Evolutionary conservation across 2,329 filamentous ascomycete species (phyloP).

Genomic region (Penicillium sp.): DNA sequence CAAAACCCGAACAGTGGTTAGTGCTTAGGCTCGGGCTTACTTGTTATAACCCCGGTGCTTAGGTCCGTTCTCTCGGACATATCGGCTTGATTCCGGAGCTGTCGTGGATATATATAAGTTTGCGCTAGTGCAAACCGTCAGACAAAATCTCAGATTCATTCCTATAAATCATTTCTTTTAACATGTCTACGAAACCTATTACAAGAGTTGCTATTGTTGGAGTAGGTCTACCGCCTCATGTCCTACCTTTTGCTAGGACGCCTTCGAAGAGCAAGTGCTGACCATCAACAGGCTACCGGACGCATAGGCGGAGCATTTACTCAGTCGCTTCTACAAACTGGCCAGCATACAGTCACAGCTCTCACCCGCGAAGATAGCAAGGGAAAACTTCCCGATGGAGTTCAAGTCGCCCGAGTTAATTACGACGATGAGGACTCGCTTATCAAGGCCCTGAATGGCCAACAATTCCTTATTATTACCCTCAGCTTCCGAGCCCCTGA

Average conservation of each 20-base stretch:
- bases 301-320: constrained; percentile 31
- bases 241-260: neutral
- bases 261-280: neutral
- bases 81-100: neutral
- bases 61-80: too few relatives aligned
- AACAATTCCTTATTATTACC: constrained; percentile 58
- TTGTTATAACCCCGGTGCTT: neutral
- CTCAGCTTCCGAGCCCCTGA: constrained; percentile 42
- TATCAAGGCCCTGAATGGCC: constrained; percentile 50
- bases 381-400: constrained; percentile 43
- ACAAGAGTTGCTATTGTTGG: constrained; percentile 39
- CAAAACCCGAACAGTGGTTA: neutral
- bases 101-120: neutral
- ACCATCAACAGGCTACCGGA: constrained; percentile 31
- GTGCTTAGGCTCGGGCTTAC: neutral
- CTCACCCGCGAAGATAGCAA: constrained; percentile 47
- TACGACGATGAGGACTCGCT: constrained; percentile 49
- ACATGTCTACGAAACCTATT: constrained; percentile 19
- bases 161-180: neutral
- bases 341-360: constrained; percentile 53
- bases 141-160: neutral
- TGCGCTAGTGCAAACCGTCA: rapidly evolving
- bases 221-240: constrained; percentile 20
- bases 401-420: constrained; percentile 45
- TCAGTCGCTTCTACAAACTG: constrained; percentile 44